Evolutionary conservation across 2,329 filamentous ascomycete genomes (phyloP).

Genomic region (Beauveria scarabaeidicola): DNA sequence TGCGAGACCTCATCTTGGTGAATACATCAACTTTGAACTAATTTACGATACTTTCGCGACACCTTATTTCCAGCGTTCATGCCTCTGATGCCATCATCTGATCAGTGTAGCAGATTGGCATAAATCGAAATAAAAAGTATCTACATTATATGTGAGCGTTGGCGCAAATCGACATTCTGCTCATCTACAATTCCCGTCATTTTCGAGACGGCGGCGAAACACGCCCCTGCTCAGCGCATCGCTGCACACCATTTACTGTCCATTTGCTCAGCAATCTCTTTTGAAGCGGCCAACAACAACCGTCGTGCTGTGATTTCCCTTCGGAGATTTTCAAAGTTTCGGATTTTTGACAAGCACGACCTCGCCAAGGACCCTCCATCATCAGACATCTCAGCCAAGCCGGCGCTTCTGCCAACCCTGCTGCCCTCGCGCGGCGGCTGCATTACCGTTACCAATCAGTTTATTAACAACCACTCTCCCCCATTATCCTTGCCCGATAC

Average conservation of each 20-base stretch:
- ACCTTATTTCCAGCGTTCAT: constrained; percentile 1
- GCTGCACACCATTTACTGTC: not conserved
- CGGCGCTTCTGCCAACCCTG: constrained; percentile 7
- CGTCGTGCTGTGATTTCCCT: not conserved
- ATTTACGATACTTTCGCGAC: not conserved
- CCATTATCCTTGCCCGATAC: constrained; percentile 7
- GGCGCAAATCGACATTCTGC: constrained; percentile 1
- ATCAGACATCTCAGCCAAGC: not conserved
- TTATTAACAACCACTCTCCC: constrained; percentile 10
- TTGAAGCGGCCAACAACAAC: not conserved
- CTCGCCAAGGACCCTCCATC: not conserved
- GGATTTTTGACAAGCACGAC: not conserved
- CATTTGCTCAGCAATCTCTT: not conserved
- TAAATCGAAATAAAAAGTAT: not conserved
- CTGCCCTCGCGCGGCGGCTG: constrained; percentile 3
- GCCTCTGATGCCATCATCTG: not conserved
- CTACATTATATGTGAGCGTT: not conserved
- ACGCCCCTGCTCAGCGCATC: constrained; percentile 9
- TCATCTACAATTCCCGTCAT: constrained; percentile 3
- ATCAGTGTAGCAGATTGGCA: not conserved
- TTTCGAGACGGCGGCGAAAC: constrained; percentile 11
- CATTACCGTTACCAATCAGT: constrained; percentile 7
- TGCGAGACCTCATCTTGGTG: not conserved
- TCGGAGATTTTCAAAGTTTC: constrained; percentile 5
- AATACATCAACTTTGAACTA: not conserved